Evolutionary conservation across 2,329 filamentous ascomycete genomes (phyloP).

Genomic region (Xylariaceae sp.): DNA sequence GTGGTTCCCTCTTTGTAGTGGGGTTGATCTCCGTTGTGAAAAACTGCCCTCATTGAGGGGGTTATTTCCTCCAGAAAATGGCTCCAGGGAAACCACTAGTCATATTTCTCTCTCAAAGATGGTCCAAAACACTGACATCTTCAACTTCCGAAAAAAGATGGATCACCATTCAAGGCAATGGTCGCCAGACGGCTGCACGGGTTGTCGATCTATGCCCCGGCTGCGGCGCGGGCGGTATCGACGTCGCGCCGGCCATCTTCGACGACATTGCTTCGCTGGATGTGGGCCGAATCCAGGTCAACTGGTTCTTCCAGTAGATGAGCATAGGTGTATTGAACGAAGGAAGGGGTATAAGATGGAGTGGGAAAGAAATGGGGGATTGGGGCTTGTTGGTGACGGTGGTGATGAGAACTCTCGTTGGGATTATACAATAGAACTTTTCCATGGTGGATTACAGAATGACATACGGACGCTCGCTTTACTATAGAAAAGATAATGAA

Average conservation of each 20-base stretch:
- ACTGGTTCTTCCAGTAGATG: slow-evolving; percentile 31
- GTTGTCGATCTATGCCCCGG: slow-evolving; percentile 29
- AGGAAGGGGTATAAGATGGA: too few relatives aligned
- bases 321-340: too few relatives aligned
- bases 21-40: too few relatives aligned
- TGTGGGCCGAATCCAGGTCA: slow-evolving; percentile 19
- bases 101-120: not conserved
- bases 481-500: too few relatives aligned
- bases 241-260: slow-evolving; percentile 28
- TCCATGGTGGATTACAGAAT: too few relatives aligned
- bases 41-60: too few relatives aligned
- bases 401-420: too few relatives aligned
- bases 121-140: not conserved
- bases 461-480: too few relatives aligned
- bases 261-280: slow-evolving; percentile 24
- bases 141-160: not conserved
- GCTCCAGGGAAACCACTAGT: not conserved
- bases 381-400: too few relatives aligned
- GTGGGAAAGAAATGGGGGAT: too few relatives aligned
- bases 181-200: slow-evolving; percentile 15
- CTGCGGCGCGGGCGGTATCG: slow-evolving; percentile 21
- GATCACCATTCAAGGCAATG: slow-evolving; percentile 29
- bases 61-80: not conserved
- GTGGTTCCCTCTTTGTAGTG: too few relatives aligned
- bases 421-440: too few relatives aligned